phyloP scores from a whole-genome alignment of 2,329 filamentous ascomycete genomes.

The Scedosporium boydii region DNA sequence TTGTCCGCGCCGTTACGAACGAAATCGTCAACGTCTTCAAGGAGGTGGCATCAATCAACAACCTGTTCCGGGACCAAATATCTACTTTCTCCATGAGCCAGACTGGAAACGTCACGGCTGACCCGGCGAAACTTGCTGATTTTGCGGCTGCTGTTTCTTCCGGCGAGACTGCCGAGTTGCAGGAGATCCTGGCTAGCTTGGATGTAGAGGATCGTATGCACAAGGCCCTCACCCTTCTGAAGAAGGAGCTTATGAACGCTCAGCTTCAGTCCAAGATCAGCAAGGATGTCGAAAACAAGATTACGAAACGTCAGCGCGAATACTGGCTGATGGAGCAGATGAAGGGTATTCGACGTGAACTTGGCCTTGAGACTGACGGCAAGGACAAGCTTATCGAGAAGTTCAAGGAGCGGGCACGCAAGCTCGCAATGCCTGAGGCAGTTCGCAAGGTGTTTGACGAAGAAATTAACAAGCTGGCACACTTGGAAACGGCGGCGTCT shows the following conservation, averaged over 20 bases:
- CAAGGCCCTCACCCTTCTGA: conserved; percentile 84
- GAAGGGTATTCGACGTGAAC: conserved; percentile 93
- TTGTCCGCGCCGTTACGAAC: conserved; percentile 85
- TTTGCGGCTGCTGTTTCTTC: conserved; percentile 96
- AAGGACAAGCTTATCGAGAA: conserved; percentile 97
- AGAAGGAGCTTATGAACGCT: conserved; percentile 98
- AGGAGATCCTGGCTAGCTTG: conserved; percentile 80
- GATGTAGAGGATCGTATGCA: conserved; percentile 88
- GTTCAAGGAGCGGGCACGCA: conserved; percentile 90
- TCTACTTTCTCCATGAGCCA: conserved; percentile 95
- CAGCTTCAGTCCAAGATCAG: conserved; percentile 95
- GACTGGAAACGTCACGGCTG: conserved; percentile 87
- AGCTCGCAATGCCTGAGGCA: conserved; percentile 91
- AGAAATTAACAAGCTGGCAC: conserved; percentile 92
- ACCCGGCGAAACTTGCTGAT: conserved; percentile 90
- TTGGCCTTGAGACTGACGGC: conserved; percentile 93
- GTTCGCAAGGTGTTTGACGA: conserved; percentile 98
- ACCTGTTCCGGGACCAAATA: conserved; percentile 92
- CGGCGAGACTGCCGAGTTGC: conserved; percentile 82
- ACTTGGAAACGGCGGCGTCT: conserved; percentile 88
- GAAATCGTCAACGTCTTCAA: conserved; percentile 99
- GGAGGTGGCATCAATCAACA: conserved; percentile 88
- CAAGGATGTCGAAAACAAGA: conserved; percentile 95
- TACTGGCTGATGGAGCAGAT: conserved; percentile 99
- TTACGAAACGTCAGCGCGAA: conserved; percentile 92